Conservation (phyloP, 495 filamentous ascomycete genomes). For the Penicillium daleae region DNA sequence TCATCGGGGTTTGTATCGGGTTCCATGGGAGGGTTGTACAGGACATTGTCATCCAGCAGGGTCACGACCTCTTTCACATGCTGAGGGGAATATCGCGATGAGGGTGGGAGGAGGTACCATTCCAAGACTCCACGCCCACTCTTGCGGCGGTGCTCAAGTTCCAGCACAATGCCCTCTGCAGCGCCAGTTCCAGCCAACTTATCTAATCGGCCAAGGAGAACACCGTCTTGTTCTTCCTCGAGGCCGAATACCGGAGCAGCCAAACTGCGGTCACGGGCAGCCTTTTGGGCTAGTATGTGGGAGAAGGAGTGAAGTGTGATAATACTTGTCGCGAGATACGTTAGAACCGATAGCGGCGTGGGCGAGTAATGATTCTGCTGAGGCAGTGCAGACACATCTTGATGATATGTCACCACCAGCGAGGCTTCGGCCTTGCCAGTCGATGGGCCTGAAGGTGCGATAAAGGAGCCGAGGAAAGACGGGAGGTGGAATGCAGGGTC, state of each 20-base stretch:
- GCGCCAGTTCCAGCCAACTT: constrained; percentile 50
- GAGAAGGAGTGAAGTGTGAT: constrained; percentile 64
- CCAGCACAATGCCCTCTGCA: constrained; percentile 67
- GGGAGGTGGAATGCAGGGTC: constrained; percentile 40
- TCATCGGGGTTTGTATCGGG: constrained; percentile 33
- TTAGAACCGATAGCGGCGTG: constrained; percentile 60
- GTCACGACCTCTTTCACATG: constrained; percentile 57
- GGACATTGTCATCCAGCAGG: constrained; percentile 77
- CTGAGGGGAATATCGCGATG: constrained; percentile 36
- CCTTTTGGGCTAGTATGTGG: constrained; percentile 69
- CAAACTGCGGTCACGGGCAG: constrained; percentile 69
- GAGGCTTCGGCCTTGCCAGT: constrained; percentile 41
- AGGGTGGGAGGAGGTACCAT: constrained; percentile 69
- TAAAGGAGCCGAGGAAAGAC: constrained; percentile 44
- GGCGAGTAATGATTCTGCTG: constrained; percentile 65
- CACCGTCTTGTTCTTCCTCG: constrained; percentile 71
- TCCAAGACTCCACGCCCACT: constrained; percentile 78
- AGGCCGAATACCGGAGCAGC: constrained; percentile 77
- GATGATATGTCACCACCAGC: constrained; percentile 50
- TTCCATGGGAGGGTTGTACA: constrained; percentile 58
- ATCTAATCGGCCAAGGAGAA: constrained; percentile 60
- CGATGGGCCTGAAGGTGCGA: constrained; percentile 29
- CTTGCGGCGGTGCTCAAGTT: constrained; percentile 82
- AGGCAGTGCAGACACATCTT: constrained; percentile 55
- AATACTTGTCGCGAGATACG: constrained; percentile 70